Evolutionary conservation across 2,329 filamentous ascomycete species (phyloP).

Genomic region (Hawksworthiomyces lignivorus): DNA sequence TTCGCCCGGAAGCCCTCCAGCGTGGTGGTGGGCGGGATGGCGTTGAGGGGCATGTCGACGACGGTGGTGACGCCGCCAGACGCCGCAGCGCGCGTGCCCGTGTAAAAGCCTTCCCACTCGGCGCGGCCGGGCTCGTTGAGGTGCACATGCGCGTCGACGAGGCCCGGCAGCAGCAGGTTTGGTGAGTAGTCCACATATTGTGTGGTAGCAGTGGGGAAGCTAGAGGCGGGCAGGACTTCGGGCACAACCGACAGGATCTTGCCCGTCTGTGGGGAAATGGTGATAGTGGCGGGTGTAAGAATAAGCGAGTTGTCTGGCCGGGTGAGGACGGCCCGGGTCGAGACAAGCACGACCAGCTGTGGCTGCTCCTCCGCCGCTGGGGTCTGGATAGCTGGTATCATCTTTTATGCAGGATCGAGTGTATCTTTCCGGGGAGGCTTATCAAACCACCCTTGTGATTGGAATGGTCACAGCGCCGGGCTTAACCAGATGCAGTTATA

Average conservation of each 20-base stretch:
- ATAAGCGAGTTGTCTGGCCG: constrained; percentile 53
- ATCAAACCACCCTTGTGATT: no score
- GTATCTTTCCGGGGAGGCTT: no score
- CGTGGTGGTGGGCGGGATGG: constrained; percentile 92
- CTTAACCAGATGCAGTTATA: constrained; percentile 3
- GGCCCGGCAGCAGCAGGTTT: constrained; percentile 74
- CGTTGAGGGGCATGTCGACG: constrained; percentile 95
- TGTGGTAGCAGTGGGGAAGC: constrained; percentile 63
- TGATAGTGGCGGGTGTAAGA: constrained; percentile 75
- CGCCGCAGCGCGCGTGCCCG: constrained; percentile 85
- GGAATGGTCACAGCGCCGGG: no score
- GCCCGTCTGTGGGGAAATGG: constrained; percentile 68
- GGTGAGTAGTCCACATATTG: constrained; percentile 80
- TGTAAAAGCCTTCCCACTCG: constrained; percentile 98
- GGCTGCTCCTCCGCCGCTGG: no score
- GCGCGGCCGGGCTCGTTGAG: constrained; percentile 94
- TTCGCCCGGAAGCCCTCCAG: constrained; percentile 77
- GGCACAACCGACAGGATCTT: constrained; percentile 75
- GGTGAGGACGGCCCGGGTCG: constrained; percentile 73
- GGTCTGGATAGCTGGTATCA: no score
- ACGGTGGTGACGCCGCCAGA: constrained; percentile 96
- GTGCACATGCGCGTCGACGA: constrained; percentile 96
- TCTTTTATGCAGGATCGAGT: no score
- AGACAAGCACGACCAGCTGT: constrained; percentile 67
- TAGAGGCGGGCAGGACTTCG: constrained; percentile 62